Evolutionary conservation across 202 grass and related monocot genomes (phyloP), one percentile per base, ranked within the genome.

Genomic region (Digitaria exilis): DNA sequence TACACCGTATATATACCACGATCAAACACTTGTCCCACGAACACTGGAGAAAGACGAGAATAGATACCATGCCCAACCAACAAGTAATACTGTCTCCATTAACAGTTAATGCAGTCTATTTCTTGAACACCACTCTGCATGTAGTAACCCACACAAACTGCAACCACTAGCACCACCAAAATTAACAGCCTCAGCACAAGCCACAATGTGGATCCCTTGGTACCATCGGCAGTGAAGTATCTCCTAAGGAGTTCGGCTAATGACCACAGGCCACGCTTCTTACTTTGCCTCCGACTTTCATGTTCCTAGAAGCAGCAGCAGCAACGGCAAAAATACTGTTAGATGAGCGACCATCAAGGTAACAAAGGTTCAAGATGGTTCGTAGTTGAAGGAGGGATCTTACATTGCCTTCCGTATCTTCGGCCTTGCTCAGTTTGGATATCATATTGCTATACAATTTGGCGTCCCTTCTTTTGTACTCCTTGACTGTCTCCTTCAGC

Each of bases 371-470:
- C 76, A 56, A 29, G 48, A 2, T 49, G 6, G 50, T 0, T 31
- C 11, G 3, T 41, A 25, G 32, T n/a, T 21, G 39, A 43, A 60
- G 35, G 30, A 58, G 57, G 52, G 15, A 80, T 68, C 82, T 85
- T 90, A 95, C 93, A 60, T 86, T 78, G 3, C 71, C 52, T 42
- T 92, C 89, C 5, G 59, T 42, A 19, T 65, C 57, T 42, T 92
- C 90, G 5, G 63, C 42, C 67, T 93, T 93, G 55, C 88, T 77
- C 86, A 83, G 73, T 56, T 93, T 93, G 3, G 88, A 87, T 67
- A 93, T 89, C 50, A 91, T 93, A 56, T 93, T 93, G 34, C 94
- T 73, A 14, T 96, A 93, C 46, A 96, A 89, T 81, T 91, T 96
- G 31, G 88, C 90, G 17, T 92, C 90, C 54, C 65, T 90, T 83